These are phyloP conservation scores for Linderina pennispora DNA, from an alignment of 192 early-diverging fungal species.

Conservation along the genomic window DNA sequence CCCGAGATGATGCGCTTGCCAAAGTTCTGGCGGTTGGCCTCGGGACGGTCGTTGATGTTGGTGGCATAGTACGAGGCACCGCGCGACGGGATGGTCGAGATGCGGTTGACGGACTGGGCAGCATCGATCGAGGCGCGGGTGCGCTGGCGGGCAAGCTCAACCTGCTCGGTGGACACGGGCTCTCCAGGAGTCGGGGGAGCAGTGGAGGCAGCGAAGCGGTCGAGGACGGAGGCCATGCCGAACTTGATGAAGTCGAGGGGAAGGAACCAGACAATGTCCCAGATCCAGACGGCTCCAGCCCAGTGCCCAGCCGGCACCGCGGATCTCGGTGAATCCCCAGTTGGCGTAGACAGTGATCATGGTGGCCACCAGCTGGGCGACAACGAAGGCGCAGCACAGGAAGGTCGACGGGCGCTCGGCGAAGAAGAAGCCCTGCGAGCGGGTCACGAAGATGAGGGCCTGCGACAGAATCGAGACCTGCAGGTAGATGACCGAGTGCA, in stretches of 20 bases:
- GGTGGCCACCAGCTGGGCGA: slow-evolving; percentile 67
- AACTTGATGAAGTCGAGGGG: slow-evolving; percentile 77
- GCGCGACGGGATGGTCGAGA: slow-evolving; percentile 53
- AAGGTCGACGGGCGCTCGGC: slow-evolving; percentile 65
- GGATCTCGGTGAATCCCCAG: slow-evolving; percentile 73
- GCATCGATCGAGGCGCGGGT: slow-evolving; percentile 49
- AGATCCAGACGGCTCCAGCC: slow-evolving; percentile 72
- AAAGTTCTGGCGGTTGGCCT: slow-evolving; percentile 51
- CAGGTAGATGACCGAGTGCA: slow-evolving; percentile 75
- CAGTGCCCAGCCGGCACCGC: slow-evolving; percentile 67
- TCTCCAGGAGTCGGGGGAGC: slow-evolving; percentile 27
- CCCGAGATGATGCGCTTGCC: slow-evolving; percentile 36
- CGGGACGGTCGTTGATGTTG: slow-evolving; percentile 47
- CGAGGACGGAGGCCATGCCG: slow-evolving; percentile 54
- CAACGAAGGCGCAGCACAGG: slow-evolving; percentile 58
- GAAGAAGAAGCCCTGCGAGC: slow-evolving; percentile 71
- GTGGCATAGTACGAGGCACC: slow-evolving; percentile 58
- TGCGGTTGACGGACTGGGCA: slow-evolving; percentile 51
- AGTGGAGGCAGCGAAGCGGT: slow-evolving; percentile 43
- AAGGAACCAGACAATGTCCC: slow-evolving; percentile 74
- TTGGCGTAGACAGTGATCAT: slow-evolving; percentile 81
- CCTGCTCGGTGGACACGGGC: slow-evolving; percentile 26
- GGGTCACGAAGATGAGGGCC: slow-evolving; percentile 72
- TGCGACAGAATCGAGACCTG: slow-evolving; percentile 76
- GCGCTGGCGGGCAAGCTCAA: slow-evolving; percentile 49